phyloP scores from a whole-genome alignment of 2,329 filamentous ascomycete species.

The Aspergillus amoenus region DNA sequence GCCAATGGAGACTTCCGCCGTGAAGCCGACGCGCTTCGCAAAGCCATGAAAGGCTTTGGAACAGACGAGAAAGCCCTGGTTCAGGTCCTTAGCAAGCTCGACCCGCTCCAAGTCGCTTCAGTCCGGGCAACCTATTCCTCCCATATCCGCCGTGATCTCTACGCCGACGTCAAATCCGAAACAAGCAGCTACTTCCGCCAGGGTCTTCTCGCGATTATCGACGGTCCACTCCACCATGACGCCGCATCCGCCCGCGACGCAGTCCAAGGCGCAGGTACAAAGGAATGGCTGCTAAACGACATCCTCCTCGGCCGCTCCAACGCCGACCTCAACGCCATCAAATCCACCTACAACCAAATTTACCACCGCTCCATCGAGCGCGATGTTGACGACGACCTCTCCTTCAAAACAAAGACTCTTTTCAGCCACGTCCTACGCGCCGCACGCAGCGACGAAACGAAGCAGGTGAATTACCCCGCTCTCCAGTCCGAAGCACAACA shows the following conservation, averaged over 20 bases:
- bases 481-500: constrained; percentile 74
- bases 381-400: constrained; percentile 76
- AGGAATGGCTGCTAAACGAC: constrained; percentile 82
- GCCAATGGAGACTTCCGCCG: constrained; percentile 65
- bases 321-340: constrained; percentile 85
- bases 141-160: constrained; percentile 65
- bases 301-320: constrained; percentile 80
- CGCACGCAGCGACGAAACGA: constrained; percentile 72
- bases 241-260: constrained; percentile 68
- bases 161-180: constrained; percentile 75
- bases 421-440: constrained; percentile 80
- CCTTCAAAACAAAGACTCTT: constrained; percentile 79
- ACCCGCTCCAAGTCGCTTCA: constrained; percentile 72
- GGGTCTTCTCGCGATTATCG: constrained; percentile 71
- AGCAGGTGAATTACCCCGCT: constrained; percentile 69
- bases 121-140: constrained; percentile 67
- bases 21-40: constrained; percentile 70
- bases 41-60: constrained; percentile 91
- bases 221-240: constrained; percentile 78
- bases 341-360: constrained; percentile 68
- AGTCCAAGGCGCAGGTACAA: constrained; percentile 78
- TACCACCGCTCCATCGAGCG: constrained; percentile 67
- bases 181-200: constrained; percentile 71
- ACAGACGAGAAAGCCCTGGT: constrained; percentile 82
- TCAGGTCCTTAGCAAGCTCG: constrained; percentile 66